Evolutionary conservation across 371 early-diverging fungal genomes (phyloP), one percentile per base, ranked within the genome.

Genomic region (Apophysomyces trapeziformis): DNA sequence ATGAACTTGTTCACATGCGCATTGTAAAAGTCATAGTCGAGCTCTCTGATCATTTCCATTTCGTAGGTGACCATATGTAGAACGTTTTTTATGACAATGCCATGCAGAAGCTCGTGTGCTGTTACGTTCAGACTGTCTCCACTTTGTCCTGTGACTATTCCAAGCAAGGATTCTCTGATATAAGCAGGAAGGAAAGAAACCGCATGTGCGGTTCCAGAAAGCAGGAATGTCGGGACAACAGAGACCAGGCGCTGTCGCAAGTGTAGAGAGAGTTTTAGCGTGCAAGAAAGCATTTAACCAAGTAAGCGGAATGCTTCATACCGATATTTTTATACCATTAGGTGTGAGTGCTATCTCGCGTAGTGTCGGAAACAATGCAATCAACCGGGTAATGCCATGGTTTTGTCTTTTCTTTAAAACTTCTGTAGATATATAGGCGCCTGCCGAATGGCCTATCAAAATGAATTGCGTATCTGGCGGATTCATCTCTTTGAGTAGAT

Each of bases 301-400:
- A 58, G 43, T 58, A 4, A 4, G 1, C 1, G 13, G 11, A 18
- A 37, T n/a, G 21, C 7, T 32, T 63, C 70, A 65, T 79, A 88
- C 86, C 61, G 78, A 69, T 50, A 93, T 73, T 41, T 85, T 73
- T 7, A 80, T 78, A 4, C 95, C 96, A 35, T 90, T 88, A 5
- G 94, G 93, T 13, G 93, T 91, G 7, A 83, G 72, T 0, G 87
- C 89, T 63, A 95, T 93, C 26, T 88, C 78, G 45, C 89, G 87
- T 4, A 95, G 68, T 0, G 93, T 89, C 8, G 96, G 96, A 67
- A 94, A 95, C 60, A 95, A 74, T 1, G 82, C 82, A 60, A 93
- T 82, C 4, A 91, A 68, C 4, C 87, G 86, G 39, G 73, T 74
- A 38, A 95, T 88, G 11, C 78, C 75, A 58, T 82, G 80, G 41